Conservation (phyloP, 345 rosid species). For the Euclidium syriacum region DNA sequence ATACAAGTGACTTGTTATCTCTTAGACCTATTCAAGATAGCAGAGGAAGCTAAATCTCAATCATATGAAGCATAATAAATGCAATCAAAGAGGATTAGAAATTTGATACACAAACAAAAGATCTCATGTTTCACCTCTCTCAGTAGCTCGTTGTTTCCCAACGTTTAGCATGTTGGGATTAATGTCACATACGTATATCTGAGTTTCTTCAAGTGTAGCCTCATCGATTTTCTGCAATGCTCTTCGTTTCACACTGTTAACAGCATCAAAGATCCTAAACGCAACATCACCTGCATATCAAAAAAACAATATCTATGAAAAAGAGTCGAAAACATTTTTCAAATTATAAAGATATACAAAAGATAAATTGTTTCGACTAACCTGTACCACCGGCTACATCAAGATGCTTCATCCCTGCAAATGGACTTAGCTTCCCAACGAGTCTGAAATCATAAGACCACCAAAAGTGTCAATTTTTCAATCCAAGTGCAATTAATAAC, state of each 20-base stretch:
- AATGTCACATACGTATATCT: constrained; percentile 82
- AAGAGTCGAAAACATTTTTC: background rate
- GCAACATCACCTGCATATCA: constrained; percentile 83
- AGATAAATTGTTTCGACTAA: background rate
- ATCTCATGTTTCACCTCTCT: constrained; percentile 50
- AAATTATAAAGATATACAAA: background rate
- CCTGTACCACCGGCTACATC: constrained; percentile 99
- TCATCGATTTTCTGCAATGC: constrained; percentile 59
- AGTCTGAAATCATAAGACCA: constrained; percentile 43
- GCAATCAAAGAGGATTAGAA: background rate
- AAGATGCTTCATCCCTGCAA: constrained; percentile 95
- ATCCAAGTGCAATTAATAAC: background rate
- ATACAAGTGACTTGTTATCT: constrained; percentile 59
- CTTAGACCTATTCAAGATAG: constrained; percentile 25
- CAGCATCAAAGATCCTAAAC: constrained; percentile 67
- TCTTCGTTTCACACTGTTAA: constrained; percentile 50
- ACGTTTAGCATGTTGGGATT: constrained; percentile 87
- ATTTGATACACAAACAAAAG: background rate
- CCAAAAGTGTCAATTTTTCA: background rate
- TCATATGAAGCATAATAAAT: background rate
- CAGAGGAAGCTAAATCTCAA: constrained; percentile 5
- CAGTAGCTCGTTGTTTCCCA: constrained; percentile 75
- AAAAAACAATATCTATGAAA: background rate
- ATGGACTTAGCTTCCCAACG: constrained; percentile 78
- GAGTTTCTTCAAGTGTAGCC: constrained; percentile 64